Evolutionary conservation across 495 filamentous ascomycete species (phyloP).

Genomic region (Mycothermus thermophilus): DNA sequence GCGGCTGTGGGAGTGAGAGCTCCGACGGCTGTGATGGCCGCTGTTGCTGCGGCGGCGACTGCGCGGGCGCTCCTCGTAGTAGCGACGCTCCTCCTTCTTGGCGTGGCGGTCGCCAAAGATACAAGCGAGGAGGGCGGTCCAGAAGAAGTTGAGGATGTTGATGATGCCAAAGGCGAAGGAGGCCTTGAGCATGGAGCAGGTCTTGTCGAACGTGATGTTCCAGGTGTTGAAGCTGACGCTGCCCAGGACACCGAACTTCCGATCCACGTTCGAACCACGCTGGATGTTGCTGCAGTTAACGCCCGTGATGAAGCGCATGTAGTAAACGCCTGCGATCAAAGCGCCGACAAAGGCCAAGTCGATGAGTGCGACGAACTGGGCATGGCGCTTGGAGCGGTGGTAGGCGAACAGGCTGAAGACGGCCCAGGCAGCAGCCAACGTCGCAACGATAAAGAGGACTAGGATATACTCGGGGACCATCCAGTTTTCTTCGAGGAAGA

Average conservation of each 20-base stretch:
- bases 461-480: constrained; percentile 72
- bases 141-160: constrained; percentile 68
- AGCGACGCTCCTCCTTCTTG: constrained; percentile 1
- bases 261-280: constrained; percentile 25
- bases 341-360: constrained; percentile 72
- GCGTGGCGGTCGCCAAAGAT: constrained; percentile 33
- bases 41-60: constrained; percentile 1
- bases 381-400: constrained; percentile 54
- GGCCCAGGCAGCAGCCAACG: constrained; percentile 66
- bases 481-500: constrained; percentile 50
- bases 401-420: constrained; percentile 71
- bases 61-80: neutral
- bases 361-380: constrained; percentile 60
- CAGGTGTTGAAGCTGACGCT: constrained; percentile 29
- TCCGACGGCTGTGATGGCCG: constrained; percentile 4
- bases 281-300: constrained; percentile 51
- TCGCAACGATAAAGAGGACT: constrained; percentile 79
- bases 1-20: no score
- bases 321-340: constrained; percentile 67
- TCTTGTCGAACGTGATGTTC: constrained; percentile 47
- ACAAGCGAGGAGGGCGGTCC: constrained; percentile 51
- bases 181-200: constrained; percentile 80
- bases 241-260: constrained; percentile 50
- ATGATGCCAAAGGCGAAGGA: constrained; percentile 79
- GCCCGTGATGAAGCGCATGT: constrained; percentile 53